These are phyloP conservation scores for Angomonas ambiguus DNA, from an alignment of 208 protist species.

Conservation along the genomic window DNA sequence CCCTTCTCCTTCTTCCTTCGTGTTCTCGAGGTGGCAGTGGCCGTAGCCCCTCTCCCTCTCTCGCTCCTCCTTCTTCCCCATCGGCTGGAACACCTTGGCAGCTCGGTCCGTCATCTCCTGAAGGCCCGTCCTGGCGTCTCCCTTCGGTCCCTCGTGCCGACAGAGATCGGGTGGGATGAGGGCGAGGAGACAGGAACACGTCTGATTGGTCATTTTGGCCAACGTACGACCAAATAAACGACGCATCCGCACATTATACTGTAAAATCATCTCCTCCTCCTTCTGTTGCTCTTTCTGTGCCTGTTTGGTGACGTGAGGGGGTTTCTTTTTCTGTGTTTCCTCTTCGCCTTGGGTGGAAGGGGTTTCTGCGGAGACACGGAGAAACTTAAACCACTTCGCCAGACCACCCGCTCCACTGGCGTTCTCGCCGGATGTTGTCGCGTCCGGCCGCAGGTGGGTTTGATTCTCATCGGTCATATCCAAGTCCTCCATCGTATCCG, in stretches of 20 bases:
- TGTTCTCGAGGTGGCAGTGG: not conserved
- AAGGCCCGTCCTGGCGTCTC: constrained; percentile 6
- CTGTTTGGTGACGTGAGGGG: not conserved
- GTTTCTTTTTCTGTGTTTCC: not conserved
- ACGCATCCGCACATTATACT: constrained; percentile 21
- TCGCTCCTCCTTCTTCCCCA: not conserved
- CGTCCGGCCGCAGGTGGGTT: not conserved
- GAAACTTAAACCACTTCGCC: not conserved
- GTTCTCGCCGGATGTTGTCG: not conserved
- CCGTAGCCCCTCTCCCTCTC: not conserved
- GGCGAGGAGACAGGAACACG: constrained; percentile 34
- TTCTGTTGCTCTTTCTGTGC: not conserved
- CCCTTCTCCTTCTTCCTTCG: too few relatives aligned
- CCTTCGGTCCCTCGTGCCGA: not conserved
- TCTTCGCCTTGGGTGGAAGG: not conserved
- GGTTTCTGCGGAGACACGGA: not conserved
- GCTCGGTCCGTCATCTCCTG: constrained; percentile 12
- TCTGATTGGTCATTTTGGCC: constrained; percentile 34
- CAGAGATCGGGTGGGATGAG: constrained; percentile 22
- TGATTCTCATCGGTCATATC: constrained; percentile 2
- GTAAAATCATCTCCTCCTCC: constrained; percentile 11
- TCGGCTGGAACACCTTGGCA: not conserved
- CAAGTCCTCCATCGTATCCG: not conserved
- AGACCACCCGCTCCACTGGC: not conserved
- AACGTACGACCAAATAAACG: constrained; percentile 23